Conservation (phyloP, 345 rosid genomes). For the Combretum micranthum region DNA sequence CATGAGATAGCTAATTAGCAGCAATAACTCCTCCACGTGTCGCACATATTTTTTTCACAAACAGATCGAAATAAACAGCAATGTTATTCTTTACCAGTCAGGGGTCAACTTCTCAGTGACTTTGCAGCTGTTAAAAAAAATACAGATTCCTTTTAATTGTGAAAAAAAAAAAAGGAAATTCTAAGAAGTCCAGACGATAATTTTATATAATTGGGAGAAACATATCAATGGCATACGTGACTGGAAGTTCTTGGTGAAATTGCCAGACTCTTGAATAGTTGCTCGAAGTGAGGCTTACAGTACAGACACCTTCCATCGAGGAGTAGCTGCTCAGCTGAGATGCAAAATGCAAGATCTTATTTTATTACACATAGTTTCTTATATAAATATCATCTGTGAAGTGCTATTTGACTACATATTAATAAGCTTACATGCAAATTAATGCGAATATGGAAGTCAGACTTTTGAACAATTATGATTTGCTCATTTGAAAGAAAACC, state of each 20-base stretch:
- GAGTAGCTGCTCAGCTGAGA: slow-evolving; percentile 84
- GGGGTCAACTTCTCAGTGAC: slow-evolving; percentile 82
- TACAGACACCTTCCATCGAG: slow-evolving; percentile 98
- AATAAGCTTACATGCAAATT: not conserved
- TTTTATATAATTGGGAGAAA: not conserved
- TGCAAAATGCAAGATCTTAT: slow-evolving; percentile 7
- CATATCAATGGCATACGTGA: slow-evolving; percentile 52
- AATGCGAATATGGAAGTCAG: no score
- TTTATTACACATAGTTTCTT: not conserved
- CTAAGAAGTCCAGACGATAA: not conserved
- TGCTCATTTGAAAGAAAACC: no score
- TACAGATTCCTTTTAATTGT: slow-evolving; percentile 23
- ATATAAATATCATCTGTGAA: not conserved
- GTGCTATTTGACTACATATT: not conserved
- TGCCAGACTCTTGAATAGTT: slow-evolving; percentile 93
- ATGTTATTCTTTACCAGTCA: slow-evolving; percentile 50
- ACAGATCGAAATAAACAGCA: no score
- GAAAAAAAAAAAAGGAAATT: not conserved
- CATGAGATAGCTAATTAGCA: slow-evolving; percentile 6
- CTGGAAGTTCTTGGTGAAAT: slow-evolving; percentile 85
- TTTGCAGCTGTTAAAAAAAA: slow-evolving; percentile 73
- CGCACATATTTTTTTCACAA: no score
- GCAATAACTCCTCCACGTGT: no score
- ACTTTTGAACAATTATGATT: no score
- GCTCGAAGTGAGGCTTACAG: slow-evolving; percentile 97